Conservation (phyloP, 768 basidiomycete species). For the Boletus sp. region DNA sequence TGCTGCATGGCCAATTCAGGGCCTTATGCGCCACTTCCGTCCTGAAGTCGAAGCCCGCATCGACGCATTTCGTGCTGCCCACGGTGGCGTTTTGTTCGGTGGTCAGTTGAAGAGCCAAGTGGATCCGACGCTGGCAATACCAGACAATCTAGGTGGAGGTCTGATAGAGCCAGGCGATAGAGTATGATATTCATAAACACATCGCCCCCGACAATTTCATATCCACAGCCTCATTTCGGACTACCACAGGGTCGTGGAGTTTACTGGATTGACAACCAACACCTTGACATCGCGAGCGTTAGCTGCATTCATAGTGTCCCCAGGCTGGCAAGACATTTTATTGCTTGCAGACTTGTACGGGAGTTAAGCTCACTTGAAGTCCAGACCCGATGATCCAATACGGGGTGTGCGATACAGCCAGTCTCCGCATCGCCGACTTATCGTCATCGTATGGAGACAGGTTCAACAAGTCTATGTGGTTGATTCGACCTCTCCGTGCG, state of each 20-base stretch:
- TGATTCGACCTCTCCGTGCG: neutral
- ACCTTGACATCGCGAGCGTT: neutral
- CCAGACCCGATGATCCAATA: neutral
- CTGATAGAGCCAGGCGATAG: conserved; percentile 41
- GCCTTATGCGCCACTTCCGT: conserved; percentile 95
- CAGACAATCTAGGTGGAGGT: conserved; percentile 68
- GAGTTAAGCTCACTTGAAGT: neutral
- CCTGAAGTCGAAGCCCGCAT: conserved; percentile 92
- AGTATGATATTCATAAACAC: conserved; percentile 14
- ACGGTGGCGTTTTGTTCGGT: conserved; percentile 88
- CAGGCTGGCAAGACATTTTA: neutral
- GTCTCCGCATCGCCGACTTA: neutral
- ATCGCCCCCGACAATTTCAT: neutral
- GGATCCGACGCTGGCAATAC: conserved; percentile 66
- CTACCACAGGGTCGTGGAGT: neutral
- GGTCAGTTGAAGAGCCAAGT: conserved; percentile 67
- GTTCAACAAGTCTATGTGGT: neutral
- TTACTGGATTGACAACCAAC: neutral
- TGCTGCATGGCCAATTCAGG: conserved; percentile 98
- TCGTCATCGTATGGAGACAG: neutral
- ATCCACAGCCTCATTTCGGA: conserved; percentile 1
- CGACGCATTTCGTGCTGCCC: conserved; percentile 62
- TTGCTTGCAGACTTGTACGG: neutral
- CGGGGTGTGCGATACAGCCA: too few species aligned
- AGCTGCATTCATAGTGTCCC: neutral